phyloP scores from a whole-genome alignment of 768 basidiomycete species.

The Vararia minispora region DNA sequence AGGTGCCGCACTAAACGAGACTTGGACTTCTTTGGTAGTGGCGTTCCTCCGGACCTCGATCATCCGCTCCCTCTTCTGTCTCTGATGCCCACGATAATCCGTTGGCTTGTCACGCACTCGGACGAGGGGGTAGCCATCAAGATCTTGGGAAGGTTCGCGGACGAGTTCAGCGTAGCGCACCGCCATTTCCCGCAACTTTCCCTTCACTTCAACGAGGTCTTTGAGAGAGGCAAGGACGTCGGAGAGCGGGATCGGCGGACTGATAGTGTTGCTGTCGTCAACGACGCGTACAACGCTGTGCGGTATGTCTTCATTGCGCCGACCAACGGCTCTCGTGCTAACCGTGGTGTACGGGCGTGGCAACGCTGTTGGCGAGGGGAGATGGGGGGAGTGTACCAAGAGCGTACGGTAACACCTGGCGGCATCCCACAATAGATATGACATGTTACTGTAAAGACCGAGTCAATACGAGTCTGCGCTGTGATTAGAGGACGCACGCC shows the following conservation, averaged over 20 bases:
- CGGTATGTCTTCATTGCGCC: constrained; percentile 11
- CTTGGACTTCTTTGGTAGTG: constrained; percentile 25
- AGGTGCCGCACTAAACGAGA: constrained; percentile 25
- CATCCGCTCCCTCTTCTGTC: constrained; percentile 4
- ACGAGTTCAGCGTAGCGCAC: constrained; percentile 11
- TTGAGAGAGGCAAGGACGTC: constrained; percentile 8
- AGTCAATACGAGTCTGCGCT: no score
- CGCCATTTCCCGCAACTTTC: background rate
- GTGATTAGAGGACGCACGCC: no score
- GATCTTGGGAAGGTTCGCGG: constrained; percentile 8
- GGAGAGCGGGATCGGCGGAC: constrained; percentile 6
- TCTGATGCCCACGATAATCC: no score
- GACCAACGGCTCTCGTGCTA: no score
- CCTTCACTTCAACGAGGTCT: constrained; percentile 2
- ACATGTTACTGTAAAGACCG: no score
- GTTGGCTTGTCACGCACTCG: constrained; percentile 5
- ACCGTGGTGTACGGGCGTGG: no score
- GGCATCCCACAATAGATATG: no score
- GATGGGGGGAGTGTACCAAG: no score
- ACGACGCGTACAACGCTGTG: constrained; percentile 12
- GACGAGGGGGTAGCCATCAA: constrained; percentile 13
- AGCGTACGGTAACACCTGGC: no score
- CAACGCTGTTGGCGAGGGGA: no score
- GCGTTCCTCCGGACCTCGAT: constrained; percentile 8
- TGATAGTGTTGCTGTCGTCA: constrained; percentile 11